A percentile compares a stretch with the other conserved stretches of the same genome.
Conservation (phyloP, 805 yeast genomes). For the Candida arabinofermentans region DNA sequence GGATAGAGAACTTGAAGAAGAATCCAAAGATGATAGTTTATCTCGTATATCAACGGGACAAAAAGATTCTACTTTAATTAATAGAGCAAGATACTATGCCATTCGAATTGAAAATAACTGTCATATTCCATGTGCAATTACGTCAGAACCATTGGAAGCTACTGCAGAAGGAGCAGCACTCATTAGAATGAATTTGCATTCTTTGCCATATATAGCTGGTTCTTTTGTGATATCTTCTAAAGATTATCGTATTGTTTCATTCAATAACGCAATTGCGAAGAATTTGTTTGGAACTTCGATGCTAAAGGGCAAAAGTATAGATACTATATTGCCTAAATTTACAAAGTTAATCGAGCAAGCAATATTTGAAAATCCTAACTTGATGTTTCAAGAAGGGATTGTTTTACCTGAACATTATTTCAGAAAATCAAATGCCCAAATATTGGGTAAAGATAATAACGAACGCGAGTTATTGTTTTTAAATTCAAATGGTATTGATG, state of each 20-base stretch:
- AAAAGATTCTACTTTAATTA: constrained; percentile 42
- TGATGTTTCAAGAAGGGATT: constrained; percentile 53
- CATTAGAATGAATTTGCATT: constrained; percentile 62
- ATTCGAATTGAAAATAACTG: constrained; percentile 38
- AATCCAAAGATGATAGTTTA: constrained; percentile 3
- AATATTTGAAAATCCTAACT: constrained; percentile 34
- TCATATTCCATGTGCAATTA: constrained; percentile 69
- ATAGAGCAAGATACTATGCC: constrained; percentile 62
- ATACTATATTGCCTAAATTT: constrained; percentile 62
- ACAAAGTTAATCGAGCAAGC: constrained; percentile 41
- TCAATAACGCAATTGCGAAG: constrained; percentile 73
- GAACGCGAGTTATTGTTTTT: constrained; percentile 50
- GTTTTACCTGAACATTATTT: constrained; percentile 92
- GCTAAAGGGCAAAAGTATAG: constrained; percentile 45
- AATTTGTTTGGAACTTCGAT: constrained; percentile 70
- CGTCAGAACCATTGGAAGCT: constrained; percentile 54
- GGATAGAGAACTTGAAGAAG: constrained; percentile 11
- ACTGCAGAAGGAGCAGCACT: constrained; percentile 29
- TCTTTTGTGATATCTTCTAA: constrained; percentile 62
- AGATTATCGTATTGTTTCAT: constrained; percentile 54
- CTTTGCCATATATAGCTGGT: constrained; percentile 86
- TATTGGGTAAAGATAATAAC: constrained; percentile 24
- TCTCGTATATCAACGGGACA: constrained; percentile 21
- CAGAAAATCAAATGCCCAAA: constrained; percentile 56
- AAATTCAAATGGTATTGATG: constrained; percentile 64